Conservation (phyloP, 2,329 filamentous ascomycete genomes). For the Furcasterigmium furcatum region DNA sequence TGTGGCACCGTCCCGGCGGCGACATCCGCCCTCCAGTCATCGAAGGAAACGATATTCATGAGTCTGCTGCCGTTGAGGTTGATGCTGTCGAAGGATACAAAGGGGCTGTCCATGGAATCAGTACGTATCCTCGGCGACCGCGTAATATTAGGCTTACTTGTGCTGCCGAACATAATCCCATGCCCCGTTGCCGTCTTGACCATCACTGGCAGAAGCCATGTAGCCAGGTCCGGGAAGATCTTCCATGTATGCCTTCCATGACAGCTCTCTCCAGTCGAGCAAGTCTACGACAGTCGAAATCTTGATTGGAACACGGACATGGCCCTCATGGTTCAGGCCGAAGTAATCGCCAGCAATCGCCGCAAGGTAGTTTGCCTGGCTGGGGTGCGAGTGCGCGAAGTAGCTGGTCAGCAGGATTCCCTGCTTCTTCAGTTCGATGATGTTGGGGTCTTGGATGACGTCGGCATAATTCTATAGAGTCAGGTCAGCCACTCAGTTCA, state of each 20-base stretch:
- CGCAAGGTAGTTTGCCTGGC: slow-evolving; percentile 45
- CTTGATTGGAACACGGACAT: slow-evolving; percentile 39
- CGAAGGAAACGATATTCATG: slow-evolving; percentile 59
- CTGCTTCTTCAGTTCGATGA: slow-evolving; percentile 34
- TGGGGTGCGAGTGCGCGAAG: slow-evolving; percentile 41
- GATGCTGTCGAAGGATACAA: slow-evolving; percentile 38
- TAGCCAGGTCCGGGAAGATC: slow-evolving; percentile 31
- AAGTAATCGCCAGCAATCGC: slow-evolving; percentile 44
- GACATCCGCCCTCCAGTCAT: slow-evolving; percentile 57
- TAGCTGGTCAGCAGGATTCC: slow-evolving; percentile 41
- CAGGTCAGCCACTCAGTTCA: neutral
- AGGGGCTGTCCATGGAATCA: slow-evolving; percentile 28
- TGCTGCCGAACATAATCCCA: slow-evolving; percentile 20
- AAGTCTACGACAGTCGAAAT: slow-evolving; percentile 30
- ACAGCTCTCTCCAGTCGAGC: slow-evolving; percentile 23
- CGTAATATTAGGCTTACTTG: slow-evolving; percentile 11
- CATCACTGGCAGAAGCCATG: slow-evolving; percentile 37
- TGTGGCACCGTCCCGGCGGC: slow-evolving; percentile 56
- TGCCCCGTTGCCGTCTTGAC: slow-evolving; percentile 19
- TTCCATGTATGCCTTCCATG: slow-evolving; percentile 31
- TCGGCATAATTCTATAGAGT: slow-evolving; percentile 37
- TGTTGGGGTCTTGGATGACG: slow-evolving; percentile 32
- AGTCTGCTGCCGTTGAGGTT: slow-evolving; percentile 41
- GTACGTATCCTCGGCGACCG: neutral
- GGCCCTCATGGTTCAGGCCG: slow-evolving; percentile 41